Conservation (phyloP, 2,329 filamentous ascomycete genomes). For the Sporothrix globosa region DNA sequence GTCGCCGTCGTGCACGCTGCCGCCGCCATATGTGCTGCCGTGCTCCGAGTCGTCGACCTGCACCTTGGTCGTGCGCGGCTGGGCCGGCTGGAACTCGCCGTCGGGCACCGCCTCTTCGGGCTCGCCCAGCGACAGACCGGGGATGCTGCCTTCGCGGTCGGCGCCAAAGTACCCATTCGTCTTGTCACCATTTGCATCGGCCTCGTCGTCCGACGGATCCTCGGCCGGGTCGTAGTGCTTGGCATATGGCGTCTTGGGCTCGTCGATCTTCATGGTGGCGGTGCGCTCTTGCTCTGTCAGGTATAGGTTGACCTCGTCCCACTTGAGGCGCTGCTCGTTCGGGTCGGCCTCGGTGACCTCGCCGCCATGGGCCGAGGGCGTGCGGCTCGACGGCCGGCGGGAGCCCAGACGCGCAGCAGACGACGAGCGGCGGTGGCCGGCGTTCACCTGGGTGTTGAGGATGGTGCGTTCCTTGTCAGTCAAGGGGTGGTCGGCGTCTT, state of each 20-base stretch:
- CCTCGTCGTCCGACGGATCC: constrained; percentile 80
- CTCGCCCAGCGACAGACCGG: constrained; percentile 87
- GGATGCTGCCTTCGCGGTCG: constrained; percentile 71
- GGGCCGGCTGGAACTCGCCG: constrained; percentile 43
- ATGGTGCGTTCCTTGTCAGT: constrained; percentile 87
- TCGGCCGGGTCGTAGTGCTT: constrained; percentile 88
- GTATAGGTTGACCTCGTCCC: constrained; percentile 98
- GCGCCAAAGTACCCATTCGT: neutral
- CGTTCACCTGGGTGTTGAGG: constrained; percentile 92
- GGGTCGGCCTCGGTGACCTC: constrained; percentile 51
- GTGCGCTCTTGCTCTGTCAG: constrained; percentile 94
- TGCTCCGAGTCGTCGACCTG: constrained; percentile 63
- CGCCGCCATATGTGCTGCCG: constrained; percentile 53
- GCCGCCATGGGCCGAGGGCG: constrained; percentile 49
- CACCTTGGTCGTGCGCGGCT: constrained; percentile 67
- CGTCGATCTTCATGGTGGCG: constrained; percentile 97
- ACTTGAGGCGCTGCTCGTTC: constrained; percentile 79
- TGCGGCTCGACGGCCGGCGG: constrained; percentile 69
- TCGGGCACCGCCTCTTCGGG: constrained; percentile 74
- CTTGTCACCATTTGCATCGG: constrained; percentile 56
- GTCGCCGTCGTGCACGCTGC: constrained; percentile 60
- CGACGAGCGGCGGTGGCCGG: constrained; percentile 82
- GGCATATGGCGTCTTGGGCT: constrained; percentile 97
- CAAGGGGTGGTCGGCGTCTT: constrained; percentile 52
- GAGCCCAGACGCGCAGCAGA: constrained; percentile 70